Percentiles rank a stretch among this genome's conserved stretches.
phyloP scores from a whole-genome alignment of 805 yeast species.

The Candida koratica region DNA sequence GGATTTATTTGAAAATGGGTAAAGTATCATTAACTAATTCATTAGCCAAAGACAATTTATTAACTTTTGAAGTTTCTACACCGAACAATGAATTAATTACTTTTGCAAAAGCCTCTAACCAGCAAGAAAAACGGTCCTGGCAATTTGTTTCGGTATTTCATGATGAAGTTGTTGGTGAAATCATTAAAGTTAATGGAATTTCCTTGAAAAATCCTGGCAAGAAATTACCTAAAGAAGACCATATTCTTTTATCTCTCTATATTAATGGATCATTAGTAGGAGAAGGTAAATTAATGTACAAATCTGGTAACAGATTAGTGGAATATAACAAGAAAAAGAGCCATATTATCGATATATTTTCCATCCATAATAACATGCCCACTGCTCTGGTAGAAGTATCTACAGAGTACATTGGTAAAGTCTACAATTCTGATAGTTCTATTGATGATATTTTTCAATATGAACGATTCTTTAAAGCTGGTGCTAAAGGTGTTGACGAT shows the following conservation, averaged over 20 bases:
- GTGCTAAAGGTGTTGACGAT: constrained; percentile 38
- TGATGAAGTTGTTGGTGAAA: constrained; percentile 70
- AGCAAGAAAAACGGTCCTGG: constrained; percentile 51
- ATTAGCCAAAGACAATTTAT: constrained; percentile 34
- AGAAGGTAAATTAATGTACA: constrained; percentile 51
- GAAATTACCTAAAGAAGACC: constrained; percentile 45
- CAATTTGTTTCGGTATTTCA: constrained; percentile 69
- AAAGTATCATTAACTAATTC: constrained; percentile 36
- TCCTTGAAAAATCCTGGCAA: constrained; percentile 35
- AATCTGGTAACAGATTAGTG: constrained; percentile 43
- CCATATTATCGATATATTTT: constrained; percentile 42
- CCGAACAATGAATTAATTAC: constrained; percentile 47
- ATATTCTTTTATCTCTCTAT: constrained; percentile 51
- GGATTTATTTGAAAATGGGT: constrained; percentile 58
- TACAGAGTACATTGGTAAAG: constrained; percentile 65
- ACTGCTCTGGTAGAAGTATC: constrained; percentile 50
- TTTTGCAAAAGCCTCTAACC: constrained; percentile 70
- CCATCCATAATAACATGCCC: constrained; percentile 32
- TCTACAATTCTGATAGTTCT: constrained; percentile 54
- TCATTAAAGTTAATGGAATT: constrained; percentile 60
- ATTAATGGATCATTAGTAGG: constrained; percentile 63
- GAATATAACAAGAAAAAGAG: constrained; percentile 44
- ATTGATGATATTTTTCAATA: constrained; percentile 54
- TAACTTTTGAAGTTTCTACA: constrained; percentile 53
- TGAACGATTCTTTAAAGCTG: constrained; percentile 44